A percentile compares a stretch with the other conserved stretches of the same genome.
phyloP scores from a whole-genome alignment of 306 rosid genomes.

The Abrus pulchellus region DNA sequence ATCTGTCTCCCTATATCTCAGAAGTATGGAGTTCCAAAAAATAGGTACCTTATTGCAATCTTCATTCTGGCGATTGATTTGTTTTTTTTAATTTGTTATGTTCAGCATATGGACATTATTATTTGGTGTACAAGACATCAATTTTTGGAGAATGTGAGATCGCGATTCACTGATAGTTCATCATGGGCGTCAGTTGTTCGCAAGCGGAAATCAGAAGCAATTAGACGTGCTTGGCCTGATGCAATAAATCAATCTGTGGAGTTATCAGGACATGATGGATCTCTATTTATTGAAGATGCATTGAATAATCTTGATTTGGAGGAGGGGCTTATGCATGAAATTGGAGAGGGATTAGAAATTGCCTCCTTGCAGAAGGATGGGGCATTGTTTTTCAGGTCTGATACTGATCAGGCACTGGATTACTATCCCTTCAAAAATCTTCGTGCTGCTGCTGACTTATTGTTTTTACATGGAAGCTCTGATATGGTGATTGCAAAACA shows the following conservation, averaged over 20 bases:
- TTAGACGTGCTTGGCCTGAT: constrained; percentile 91
- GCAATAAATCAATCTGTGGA: constrained; percentile 69
- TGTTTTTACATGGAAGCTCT: constrained; percentile 87
- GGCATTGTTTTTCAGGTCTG: constrained; percentile 59
- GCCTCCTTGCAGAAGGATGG: constrained; percentile 71
- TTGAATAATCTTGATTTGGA: constrained; percentile 80
- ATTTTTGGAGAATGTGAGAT: constrained; percentile 73
- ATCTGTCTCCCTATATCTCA: constrained; percentile 10
- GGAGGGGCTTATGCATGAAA: constrained; percentile 53
- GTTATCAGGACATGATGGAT: constrained; percentile 68
- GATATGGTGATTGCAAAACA: constrained; percentile 88
- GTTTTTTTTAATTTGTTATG: constrained; percentile 36
- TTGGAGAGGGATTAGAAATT: constrained; percentile 69
- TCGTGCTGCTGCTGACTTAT: constrained; percentile 84
- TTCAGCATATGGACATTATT: constrained; percentile 94
- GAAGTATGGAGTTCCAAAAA: constrained; percentile 32
- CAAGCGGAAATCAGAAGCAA: constrained; percentile 84
- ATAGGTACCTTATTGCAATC: constrained; percentile 25
- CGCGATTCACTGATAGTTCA: constrained; percentile 58
- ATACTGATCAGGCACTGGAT: constrained; percentile 63
- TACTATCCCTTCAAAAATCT: constrained; percentile 90
- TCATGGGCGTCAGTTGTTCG: constrained; percentile 76
- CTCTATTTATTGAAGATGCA: constrained; percentile 96
- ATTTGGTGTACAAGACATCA: constrained; percentile 84
- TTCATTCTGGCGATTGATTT: constrained; percentile 34